Evolutionary conservation across 2,329 filamentous ascomycete species (phyloP).

Genomic region (Ophiobolus disseminans): DNA sequence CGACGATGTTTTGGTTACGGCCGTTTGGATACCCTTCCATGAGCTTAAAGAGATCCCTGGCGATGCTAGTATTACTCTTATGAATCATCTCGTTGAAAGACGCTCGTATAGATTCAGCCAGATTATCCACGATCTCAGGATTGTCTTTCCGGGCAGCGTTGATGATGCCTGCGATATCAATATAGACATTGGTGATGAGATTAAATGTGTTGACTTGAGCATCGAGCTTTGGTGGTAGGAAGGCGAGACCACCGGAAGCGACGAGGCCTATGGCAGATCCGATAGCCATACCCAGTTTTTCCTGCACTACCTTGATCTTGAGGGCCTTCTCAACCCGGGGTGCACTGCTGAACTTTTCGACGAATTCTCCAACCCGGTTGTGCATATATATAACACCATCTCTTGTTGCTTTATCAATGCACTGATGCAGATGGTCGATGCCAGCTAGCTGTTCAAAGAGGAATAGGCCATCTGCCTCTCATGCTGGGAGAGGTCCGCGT

Average conservation of each 20-base stretch:
- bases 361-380: neutral
- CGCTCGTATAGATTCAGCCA: neutral
- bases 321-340: neutral
- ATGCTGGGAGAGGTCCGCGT: neutral
- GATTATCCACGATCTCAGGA: neutral
- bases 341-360: neutral
- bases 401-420: neutral
- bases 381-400: neutral
- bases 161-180: neutral
- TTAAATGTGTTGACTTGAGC: neutral
- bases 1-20: neutral
- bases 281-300: neutral
- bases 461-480: conserved; percentile 9
- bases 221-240: neutral
- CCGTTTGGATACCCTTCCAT: neutral
- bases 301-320: neutral
- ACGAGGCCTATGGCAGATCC: neutral
- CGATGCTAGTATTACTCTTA: neutral
- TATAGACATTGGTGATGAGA: neutral
- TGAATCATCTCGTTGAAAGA: neutral
- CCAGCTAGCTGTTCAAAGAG: conserved; percentile 11
- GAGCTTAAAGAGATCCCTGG: neutral
- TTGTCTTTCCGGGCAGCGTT: neutral
- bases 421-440: neutral
- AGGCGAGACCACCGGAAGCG: neutral